Conservation (phyloP, 2,329 filamentous ascomycete species). For the Pleurostoma richardsiae region DNA sequence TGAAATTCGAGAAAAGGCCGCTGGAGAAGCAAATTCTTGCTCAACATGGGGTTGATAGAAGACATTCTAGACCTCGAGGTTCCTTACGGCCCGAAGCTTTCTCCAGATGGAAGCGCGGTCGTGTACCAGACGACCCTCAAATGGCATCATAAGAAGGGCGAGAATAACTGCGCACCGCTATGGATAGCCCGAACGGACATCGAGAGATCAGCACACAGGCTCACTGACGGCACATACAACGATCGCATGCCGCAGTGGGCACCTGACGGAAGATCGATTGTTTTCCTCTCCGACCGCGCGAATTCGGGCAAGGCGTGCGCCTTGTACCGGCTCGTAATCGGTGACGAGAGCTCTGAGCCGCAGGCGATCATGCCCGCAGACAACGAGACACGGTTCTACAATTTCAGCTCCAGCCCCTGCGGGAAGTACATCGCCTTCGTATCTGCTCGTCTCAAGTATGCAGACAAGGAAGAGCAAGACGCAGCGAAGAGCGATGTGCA, state of each 20-base stretch:
- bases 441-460: slow-evolving; percentile 22
- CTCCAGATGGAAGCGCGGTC: background rate
- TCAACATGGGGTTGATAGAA: background rate
- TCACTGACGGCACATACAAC: slow-evolving; percentile 1
- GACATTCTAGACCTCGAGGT: background rate
- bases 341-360: slow-evolving; percentile 1
- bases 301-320: background rate
- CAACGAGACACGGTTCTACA: slow-evolving; percentile 1
- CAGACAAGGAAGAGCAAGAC: slow-evolving; percentile 21
- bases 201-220: background rate
- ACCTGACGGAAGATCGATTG: slow-evolving; percentile 1
- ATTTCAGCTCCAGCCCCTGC: slow-evolving; percentile 14
- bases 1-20: no score
- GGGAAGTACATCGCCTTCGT: slow-evolving; percentile 25
- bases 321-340: background rate
- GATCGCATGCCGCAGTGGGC: slow-evolving; percentile 2
- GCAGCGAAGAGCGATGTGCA: slow-evolving; percentile 23
- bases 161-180: background rate
- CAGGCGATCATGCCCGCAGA: slow-evolving; percentile 2
- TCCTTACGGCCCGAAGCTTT: background rate
- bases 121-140: background rate
- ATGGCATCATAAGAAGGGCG: background rate
- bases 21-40: no score
- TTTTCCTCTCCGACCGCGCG: slow-evolving; percentile 1
- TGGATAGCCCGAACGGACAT: background rate